Evolutionary conservation across 2,329 filamentous ascomycete genomes (phyloP).

Genomic region (Aspergillus sp.): DNA sequence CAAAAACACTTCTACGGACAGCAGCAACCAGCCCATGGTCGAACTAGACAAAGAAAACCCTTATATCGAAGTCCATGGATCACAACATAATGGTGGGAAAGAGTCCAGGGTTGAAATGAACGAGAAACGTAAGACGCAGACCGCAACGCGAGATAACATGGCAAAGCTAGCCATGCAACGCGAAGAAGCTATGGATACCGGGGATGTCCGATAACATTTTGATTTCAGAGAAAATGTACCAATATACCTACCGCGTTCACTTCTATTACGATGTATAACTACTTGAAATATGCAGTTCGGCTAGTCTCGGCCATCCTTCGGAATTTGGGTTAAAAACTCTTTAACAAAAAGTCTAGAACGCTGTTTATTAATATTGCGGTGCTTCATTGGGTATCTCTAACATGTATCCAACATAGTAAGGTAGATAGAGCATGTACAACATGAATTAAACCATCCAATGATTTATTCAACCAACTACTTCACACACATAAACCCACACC

Average conservation of each 20-base stretch:
- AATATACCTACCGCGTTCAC: not conserved
- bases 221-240: not conserved
- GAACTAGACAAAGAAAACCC: slow-evolving; percentile 18
- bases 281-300: not conserved
- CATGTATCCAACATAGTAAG: not conserved
- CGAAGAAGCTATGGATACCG: slow-evolving; percentile 40
- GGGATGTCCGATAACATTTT: slow-evolving; percentile 21
- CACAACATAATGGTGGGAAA: slow-evolving; percentile 5
- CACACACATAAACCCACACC: slow-evolving; percentile 59
- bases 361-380: not conserved
- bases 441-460: not conserved
- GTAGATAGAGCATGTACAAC: not conserved
- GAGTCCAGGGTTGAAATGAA: slow-evolving; percentile 10
- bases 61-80: not conserved
- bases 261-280: slow-evolving; percentile 1
- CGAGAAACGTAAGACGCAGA: slow-evolving; percentile 33
- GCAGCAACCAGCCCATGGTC: not conserved
- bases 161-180: slow-evolving; percentile 39
- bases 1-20: not conserved
- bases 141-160: slow-evolving; percentile 36
- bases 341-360: not conserved
- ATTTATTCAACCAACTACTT: slow-evolving; percentile 42
- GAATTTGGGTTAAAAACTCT: not conserved
- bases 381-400: not conserved
- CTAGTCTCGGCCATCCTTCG: not conserved